Evolutionary conservation across 1,284 basidiomycete genomes (phyloP).

Genomic region (Vanrija sp.): DNA sequence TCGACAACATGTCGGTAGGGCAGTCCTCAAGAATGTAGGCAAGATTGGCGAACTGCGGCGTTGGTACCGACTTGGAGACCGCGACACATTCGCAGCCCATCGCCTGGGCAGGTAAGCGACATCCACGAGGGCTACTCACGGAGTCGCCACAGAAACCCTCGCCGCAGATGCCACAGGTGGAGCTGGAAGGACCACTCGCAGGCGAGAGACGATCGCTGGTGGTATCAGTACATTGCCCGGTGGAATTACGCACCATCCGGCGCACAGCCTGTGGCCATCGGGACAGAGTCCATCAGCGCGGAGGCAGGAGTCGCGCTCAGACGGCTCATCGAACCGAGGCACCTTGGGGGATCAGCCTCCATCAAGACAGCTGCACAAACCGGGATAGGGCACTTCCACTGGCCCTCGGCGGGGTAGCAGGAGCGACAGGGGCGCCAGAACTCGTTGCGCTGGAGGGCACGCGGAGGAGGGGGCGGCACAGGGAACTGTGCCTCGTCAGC

Average conservation of each 20-base stretch:
- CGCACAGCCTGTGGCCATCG: slow-evolving; percentile 22
- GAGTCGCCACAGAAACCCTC: slow-evolving; percentile 22
- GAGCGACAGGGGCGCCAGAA: slow-evolving; percentile 22
- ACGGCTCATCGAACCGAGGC: slow-evolving; percentile 19
- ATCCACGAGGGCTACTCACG: neutral
- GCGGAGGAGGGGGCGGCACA: slow-evolving; percentile 16
- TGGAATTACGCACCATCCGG: slow-evolving; percentile 12
- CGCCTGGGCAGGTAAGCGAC: neutral
- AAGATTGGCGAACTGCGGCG: slow-evolving; percentile 9
- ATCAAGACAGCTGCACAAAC: slow-evolving; percentile 1
- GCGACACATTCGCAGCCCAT: slow-evolving; percentile 12
- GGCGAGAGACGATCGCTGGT: slow-evolving; percentile 19
- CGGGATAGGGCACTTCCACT: slow-evolving; percentile 19
- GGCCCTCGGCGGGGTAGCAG: slow-evolving; percentile 21
- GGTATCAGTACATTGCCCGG: neutral
- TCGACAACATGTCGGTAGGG: slow-evolving; percentile 18
- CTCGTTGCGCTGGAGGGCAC: slow-evolving; percentile 7
- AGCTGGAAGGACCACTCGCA: slow-evolving; percentile 9
- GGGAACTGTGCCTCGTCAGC: slow-evolving; percentile 18
- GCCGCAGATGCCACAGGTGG: slow-evolving; percentile 20
- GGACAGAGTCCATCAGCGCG: slow-evolving; percentile 17
- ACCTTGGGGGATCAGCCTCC: slow-evolving; percentile 7
- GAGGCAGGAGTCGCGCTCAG: slow-evolving; percentile 16
- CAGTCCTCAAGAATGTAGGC: slow-evolving; percentile 17
- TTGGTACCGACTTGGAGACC: slow-evolving; percentile 13